Percentiles rank a stretch among this genome's conserved stretches.
These are phyloP conservation scores for Schizosaccharomyces lindneri DNA, from an alignment of 805 yeast genomes.

Conservation along the genomic window DNA sequence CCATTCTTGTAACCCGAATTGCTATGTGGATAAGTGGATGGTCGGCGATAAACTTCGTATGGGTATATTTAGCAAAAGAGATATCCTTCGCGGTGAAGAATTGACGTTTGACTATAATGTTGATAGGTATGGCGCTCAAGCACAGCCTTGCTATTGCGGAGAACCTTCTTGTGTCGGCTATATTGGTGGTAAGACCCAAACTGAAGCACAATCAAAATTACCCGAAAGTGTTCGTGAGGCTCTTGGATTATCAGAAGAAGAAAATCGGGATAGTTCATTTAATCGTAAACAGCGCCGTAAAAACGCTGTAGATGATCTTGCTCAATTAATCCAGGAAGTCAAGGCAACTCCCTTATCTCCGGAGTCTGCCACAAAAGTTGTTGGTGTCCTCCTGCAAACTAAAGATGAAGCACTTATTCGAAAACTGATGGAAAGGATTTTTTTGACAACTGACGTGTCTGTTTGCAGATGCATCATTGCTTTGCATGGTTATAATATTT, in stretches of 20 bases:
- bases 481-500: constrained; percentile 68
- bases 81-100: constrained; percentile 57
- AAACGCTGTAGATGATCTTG: constrained; percentile 13
- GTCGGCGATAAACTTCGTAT: constrained; percentile 70
- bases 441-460: constrained; percentile 23
- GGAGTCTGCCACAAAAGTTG: constrained; percentile 50
- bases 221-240: constrained; percentile 35
- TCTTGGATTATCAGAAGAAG: neutral
- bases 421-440: constrained; percentile 44
- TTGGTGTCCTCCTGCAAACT: constrained; percentile 57
- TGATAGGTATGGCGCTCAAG: constrained; percentile 83
- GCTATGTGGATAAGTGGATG: constrained; percentile 91
- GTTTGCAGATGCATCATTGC: constrained; percentile 38
- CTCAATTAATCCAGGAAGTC: neutral
- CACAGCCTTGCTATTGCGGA: constrained; percentile 87
- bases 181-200: constrained; percentile 91
- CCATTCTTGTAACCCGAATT: constrained; percentile 88
- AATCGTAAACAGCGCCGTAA: constrained; percentile 44
- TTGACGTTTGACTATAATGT: constrained; percentile 82
- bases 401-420: constrained; percentile 40
- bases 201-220: constrained; percentile 62
- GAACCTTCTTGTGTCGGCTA: constrained; percentile 77
- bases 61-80: constrained; percentile 80
- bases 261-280: constrained; percentile 22
- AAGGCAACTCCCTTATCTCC: constrained; percentile 7